A percentile compares a stretch with the other conserved stretches of the same genome.
Conservation (phyloP, 1,284 basidiomycete genomes). For the Fomitopsis pinicola region DNA sequence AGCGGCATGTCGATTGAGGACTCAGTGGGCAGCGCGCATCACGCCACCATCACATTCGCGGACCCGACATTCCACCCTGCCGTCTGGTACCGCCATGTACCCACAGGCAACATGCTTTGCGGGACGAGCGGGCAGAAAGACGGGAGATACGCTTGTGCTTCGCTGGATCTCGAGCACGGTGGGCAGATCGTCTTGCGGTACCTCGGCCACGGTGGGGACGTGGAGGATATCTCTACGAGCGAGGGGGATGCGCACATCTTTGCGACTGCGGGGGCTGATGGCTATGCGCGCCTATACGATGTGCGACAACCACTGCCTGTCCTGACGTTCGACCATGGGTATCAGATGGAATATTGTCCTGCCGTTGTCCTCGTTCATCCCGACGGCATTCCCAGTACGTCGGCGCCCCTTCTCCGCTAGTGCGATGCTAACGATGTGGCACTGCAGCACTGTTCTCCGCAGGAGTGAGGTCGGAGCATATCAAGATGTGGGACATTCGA, state of each 20-base stretch:
- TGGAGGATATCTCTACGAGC: slow-evolving; percentile 30
- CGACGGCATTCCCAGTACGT: slow-evolving; percentile 25
- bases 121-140: slow-evolving; percentile 13
- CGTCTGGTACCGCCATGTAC: slow-evolving; percentile 28
- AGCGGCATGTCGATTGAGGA: slow-evolving; percentile 29
- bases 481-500: slow-evolving; percentile 38
- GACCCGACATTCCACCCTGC: slow-evolving; percentile 18
- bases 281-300: slow-evolving; percentile 36
- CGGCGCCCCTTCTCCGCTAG: background rate
- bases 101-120: slow-evolving; percentile 25
- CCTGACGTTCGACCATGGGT: slow-evolving; percentile 21
- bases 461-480: slow-evolving; percentile 20
- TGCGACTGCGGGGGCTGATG: slow-evolving; percentile 32
- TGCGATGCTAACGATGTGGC: slow-evolving; percentile 12
- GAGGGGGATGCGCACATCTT: slow-evolving; percentile 32
- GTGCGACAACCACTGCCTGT: slow-evolving; percentile 25
- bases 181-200: slow-evolving; percentile 28
- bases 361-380: slow-evolving; percentile 21
- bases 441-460: slow-evolving; percentile 30
- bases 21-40: slow-evolving; percentile 26
- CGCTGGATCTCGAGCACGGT: slow-evolving; percentile 31
- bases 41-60: slow-evolving; percentile 21
- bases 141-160: slow-evolving; percentile 21
- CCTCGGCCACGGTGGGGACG: slow-evolving; percentile 34
- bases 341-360: slow-evolving; percentile 11